phyloP scores from a whole-genome alignment of 768 basidiomycete species.

The Pleurotus cornucopiae region DNA sequence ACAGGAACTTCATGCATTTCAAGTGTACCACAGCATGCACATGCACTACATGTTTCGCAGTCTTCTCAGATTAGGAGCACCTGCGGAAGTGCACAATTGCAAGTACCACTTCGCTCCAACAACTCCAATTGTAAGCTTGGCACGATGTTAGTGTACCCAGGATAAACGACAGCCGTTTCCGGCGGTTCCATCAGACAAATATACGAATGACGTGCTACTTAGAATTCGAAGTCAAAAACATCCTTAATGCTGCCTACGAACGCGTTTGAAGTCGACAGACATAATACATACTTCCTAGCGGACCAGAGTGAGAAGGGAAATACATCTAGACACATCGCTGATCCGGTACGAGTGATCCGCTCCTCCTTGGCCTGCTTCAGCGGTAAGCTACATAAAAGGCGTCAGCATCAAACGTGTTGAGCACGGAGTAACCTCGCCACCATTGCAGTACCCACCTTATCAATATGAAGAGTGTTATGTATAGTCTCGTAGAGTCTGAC shows the following conservation, averaged over 20 bases:
- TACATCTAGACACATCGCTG: neutral
- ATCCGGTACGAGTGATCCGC: constrained; percentile 5
- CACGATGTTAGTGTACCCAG: too few relatives aligned
- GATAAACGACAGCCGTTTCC: too few relatives aligned
- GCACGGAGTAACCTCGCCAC: too few relatives aligned
- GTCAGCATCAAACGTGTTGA: too few relatives aligned
- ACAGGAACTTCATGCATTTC: neutral
- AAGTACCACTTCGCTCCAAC: neutral
- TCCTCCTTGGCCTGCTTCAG: neutral
- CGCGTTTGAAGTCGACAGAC: constrained; percentile 1
- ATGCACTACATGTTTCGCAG: neutral
- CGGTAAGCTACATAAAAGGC: too few relatives aligned
- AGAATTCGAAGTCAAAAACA: neutral
- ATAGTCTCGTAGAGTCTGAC: too few relatives aligned
- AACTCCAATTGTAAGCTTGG: neutral
- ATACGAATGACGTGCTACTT: neutral
- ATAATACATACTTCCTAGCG: neutral
- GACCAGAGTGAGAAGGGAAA: neutral
- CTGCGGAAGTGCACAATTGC: neutral
- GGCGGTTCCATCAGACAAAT: neutral
- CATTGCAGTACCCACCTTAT: too few relatives aligned
- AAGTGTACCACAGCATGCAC: neutral
- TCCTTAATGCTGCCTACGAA: neutral
- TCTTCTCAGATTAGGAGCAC: neutral
- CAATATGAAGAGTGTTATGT: too few relatives aligned